phyloP scores from a whole-genome alignment of 1,284 basidiomycete genomes.

The Ganoderma multipileum region DNA sequence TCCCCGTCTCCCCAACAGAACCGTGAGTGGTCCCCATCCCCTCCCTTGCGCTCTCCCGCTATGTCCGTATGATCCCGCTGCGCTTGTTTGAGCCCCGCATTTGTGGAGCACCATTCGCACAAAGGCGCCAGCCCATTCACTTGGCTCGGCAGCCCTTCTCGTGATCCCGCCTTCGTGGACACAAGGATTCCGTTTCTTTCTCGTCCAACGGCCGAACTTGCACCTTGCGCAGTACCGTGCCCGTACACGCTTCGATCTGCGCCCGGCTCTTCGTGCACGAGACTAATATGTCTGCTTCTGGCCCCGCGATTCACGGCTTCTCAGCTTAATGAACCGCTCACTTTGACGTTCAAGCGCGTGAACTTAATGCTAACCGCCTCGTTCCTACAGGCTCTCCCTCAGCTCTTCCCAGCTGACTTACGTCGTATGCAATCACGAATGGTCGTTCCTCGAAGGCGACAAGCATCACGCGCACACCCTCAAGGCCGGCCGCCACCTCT shows the following conservation, averaged over 20 bases:
- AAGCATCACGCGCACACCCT: slow-evolving; percentile 84
- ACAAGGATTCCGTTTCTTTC: slow-evolving; percentile 13
- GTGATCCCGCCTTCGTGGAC: slow-evolving; percentile 6
- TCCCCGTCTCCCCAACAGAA: slow-evolving; percentile 69
- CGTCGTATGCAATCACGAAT: slow-evolving; percentile 81
- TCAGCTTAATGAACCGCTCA: slow-evolving; percentile 3
- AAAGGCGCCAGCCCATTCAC: slow-evolving; percentile 17
- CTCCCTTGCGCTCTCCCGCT: slow-evolving; percentile 6
- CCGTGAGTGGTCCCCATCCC: slow-evolving; percentile 61
- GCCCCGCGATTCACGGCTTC: slow-evolving; percentile 18
- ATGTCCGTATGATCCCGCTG: slow-evolving; percentile 21
- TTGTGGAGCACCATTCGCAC: slow-evolving; percentile 11
- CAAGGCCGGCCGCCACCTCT: slow-evolving; percentile 87
- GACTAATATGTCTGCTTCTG: slow-evolving; percentile 5
- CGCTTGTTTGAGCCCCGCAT: slow-evolving; percentile 18
- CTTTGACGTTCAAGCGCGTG: background rate
- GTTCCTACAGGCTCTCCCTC: slow-evolving; percentile 43
- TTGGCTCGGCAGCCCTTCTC: slow-evolving; percentile 4
- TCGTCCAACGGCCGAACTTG: background rate
- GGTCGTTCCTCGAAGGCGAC: slow-evolving; percentile 87
- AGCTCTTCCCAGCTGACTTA: slow-evolving; percentile 64
- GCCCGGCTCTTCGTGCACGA: slow-evolving; percentile 11
- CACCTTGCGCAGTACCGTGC: background rate
- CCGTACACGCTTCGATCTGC: background rate
- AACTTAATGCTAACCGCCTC: slow-evolving; percentile 13